A percentile compares a stretch with the other conserved stretches of the same genome.
Conservation (phyloP, 768 basidiomycete genomes). For the Rubroboletus satanas region DNA sequence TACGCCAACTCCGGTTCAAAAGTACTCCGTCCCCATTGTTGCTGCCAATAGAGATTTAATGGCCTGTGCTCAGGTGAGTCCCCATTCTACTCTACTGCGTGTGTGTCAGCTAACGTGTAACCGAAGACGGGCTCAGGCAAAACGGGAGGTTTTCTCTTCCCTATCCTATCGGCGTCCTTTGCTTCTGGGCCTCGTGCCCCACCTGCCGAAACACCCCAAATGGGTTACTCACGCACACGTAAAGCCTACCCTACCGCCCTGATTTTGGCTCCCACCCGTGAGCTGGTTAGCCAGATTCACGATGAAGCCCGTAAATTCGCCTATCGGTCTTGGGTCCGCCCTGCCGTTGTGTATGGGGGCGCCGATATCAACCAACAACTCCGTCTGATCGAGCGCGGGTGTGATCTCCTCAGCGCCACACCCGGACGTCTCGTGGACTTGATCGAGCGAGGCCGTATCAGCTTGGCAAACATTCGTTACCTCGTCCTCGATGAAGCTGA, state of each 20-base stretch:
- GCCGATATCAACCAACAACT: constrained; percentile 97
- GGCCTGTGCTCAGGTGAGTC: constrained; percentile 85
- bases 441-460: constrained; percentile 96
- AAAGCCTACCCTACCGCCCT: constrained; percentile 97
- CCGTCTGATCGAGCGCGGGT: constrained; percentile 91
- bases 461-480: constrained; percentile 93
- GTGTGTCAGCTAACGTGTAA: constrained; percentile 18
- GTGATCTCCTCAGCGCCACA: constrained; percentile 94
- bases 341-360: constrained; percentile 98
- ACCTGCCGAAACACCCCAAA: constrained; percentile 47
- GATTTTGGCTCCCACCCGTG: constrained; percentile 96
- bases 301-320: constrained; percentile 99
- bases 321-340: constrained; percentile 98
- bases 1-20: constrained; percentile 97
- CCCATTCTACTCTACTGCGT: not conserved
- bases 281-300: constrained; percentile 98
- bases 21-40: constrained; percentile 99
- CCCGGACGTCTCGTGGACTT: constrained; percentile 97
- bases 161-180: constrained; percentile 94
- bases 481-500: constrained; percentile 99
- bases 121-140: constrained; percentile 97
- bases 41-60: constrained; percentile 85
- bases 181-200: constrained; percentile 71
- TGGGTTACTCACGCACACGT: constrained; percentile 62
- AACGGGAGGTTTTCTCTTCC: constrained; percentile 98